Evolutionary conservation across 176 grass and related monocot species (phyloP), one percentile per base, ranked within the genome.

Genomic region (Rhipidocladum racemiflorum): DNA sequence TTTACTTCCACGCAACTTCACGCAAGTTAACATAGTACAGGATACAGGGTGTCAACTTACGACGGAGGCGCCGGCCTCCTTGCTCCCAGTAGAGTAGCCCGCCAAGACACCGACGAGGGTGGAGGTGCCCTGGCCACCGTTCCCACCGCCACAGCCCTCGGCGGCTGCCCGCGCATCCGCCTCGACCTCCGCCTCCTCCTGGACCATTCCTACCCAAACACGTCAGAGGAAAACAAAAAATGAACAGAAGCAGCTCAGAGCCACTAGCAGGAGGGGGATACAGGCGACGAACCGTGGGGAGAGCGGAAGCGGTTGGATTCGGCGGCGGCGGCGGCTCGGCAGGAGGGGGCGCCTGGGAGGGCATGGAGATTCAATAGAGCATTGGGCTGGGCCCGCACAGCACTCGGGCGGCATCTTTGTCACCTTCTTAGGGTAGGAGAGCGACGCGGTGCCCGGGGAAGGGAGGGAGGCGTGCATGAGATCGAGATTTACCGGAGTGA

Each of bases 31-130:
- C 61, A 24, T 48, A n/a, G 24, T 70, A 23, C 16, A 23, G 35
- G 71, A 69, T 76, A n/a, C n/a, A 67, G 56, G 56, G 72, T 51
- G 21, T 18, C 5, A 76, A 57, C 87, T 90, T 93, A 98, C 96
- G 40, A 93, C 82, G 11, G 89, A 93, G 34, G 91, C 86, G 61
- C 83, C 49, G 86, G 92, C 92, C 46, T 93, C 95, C 87, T 79
- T 98, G 86, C 84, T 89, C 84, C 95, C 95, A 4, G 61, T 93
- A 98, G 23, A 95, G 69, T 27, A 98, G 56, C 65, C 95, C 95
- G 1, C 90, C 85, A 95, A 95, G 56, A 98, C 84, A 17, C 86
- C 90, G 20, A 95, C 88, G 75, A 98, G 85, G 63, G 95, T 98
- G n/a, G 84, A 86, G 10, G 86, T 81, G 12, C 92, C 90, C 95